phyloP scores from a whole-genome alignment of 768 basidiomycete genomes.

The Hemileccinum rubropunctum region DNA sequence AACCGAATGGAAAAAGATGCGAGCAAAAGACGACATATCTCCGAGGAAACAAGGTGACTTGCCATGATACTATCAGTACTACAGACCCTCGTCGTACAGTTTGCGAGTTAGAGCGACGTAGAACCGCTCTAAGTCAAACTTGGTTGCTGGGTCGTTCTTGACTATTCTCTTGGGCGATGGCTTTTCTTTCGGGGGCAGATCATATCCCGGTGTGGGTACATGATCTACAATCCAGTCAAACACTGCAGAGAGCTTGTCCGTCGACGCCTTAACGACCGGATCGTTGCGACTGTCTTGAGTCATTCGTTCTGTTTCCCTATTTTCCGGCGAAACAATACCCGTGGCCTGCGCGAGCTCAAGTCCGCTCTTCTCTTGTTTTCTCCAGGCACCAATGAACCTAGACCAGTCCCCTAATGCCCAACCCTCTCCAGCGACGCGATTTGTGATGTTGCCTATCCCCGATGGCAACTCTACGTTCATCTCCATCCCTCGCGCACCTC shows the following conservation, averaged over 20 bases:
- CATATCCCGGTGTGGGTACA: slow-evolving; percentile 41
- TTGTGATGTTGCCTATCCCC: slow-evolving; percentile 39
- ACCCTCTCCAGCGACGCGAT: slow-evolving; percentile 40
- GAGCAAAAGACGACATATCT: too few relatives aligned
- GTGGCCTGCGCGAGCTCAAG: slow-evolving; percentile 27
- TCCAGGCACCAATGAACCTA: slow-evolving; percentile 60
- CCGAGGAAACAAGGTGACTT: neutral
- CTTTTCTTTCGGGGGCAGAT: slow-evolving; percentile 21
- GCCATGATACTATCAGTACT: slow-evolving; percentile 4
- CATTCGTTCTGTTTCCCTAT: slow-evolving; percentile 15
- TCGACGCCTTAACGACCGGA: slow-evolving; percentile 60
- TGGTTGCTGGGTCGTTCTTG: slow-evolving; percentile 55
- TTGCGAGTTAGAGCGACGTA: slow-evolving; percentile 87
- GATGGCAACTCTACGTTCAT: slow-evolving; percentile 58
- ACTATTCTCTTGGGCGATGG: slow-evolving; percentile 20
- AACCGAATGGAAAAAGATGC: too few relatives aligned
- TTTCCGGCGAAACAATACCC: slow-evolving; percentile 7
- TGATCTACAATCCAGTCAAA: slow-evolving; percentile 81
- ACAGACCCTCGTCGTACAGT: slow-evolving; percentile 91
- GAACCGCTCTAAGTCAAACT: slow-evolving; percentile 82
- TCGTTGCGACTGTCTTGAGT: slow-evolving; percentile 41
- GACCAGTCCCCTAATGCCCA: slow-evolving; percentile 56
- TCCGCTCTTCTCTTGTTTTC: slow-evolving; percentile 47
- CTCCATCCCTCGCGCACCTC: slow-evolving; percentile 82
- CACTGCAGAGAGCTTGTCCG: slow-evolving; percentile 69